Conservation (phyloP, 805 yeast genomes). For the Candida germanica region DNA sequence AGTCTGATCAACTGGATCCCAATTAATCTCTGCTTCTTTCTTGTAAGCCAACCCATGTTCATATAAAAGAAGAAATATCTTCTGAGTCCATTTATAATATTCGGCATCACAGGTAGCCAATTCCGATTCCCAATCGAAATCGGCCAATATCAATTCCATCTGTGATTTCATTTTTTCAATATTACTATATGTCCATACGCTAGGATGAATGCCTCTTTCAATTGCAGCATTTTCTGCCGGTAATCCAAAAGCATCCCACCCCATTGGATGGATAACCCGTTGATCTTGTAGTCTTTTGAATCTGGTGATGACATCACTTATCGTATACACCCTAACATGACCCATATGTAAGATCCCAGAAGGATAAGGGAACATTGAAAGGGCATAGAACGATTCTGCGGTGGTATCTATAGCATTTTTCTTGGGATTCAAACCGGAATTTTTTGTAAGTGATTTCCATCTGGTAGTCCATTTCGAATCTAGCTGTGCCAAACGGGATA, state of each 20-base stretch:
- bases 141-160: slow-evolving; percentile 72
- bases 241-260: slow-evolving; percentile 98
- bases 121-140: slow-evolving; percentile 93
- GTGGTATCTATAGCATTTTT: slow-evolving; percentile 13
- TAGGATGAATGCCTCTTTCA: slow-evolving; percentile 76
- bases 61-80: slow-evolving; percentile 69
- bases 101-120: slow-evolving; percentile 81
- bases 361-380: slow-evolving; percentile 95
- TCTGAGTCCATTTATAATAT: slow-evolving; percentile 91
- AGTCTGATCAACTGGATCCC: slow-evolving; percentile 97
- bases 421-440: slow-evolving; percentile 36
- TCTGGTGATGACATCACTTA: slow-evolving; percentile 79
- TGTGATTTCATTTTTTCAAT: slow-evolving; percentile 85
- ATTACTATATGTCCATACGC: slow-evolving; percentile 77
- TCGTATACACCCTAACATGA: slow-evolving; percentile 88
- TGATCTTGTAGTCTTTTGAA: slow-evolving; percentile 74
- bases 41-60: slow-evolving; percentile 83
- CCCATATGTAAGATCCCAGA: slow-evolving; percentile 93
- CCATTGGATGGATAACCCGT: slow-evolving; percentile 91
- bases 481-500: slow-evolving; percentile 14
- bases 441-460: slow-evolving; percentile 42
- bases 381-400: slow-evolving; percentile 47
- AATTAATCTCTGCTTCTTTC: slow-evolving; percentile 83
- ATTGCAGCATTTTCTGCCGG: slow-evolving; percentile 99
- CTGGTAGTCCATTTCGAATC: slow-evolving; percentile 50